Evolutionary conservation across 1,139 yeast species (phyloP).

Genomic region (Suhomyces taliae): DNA sequence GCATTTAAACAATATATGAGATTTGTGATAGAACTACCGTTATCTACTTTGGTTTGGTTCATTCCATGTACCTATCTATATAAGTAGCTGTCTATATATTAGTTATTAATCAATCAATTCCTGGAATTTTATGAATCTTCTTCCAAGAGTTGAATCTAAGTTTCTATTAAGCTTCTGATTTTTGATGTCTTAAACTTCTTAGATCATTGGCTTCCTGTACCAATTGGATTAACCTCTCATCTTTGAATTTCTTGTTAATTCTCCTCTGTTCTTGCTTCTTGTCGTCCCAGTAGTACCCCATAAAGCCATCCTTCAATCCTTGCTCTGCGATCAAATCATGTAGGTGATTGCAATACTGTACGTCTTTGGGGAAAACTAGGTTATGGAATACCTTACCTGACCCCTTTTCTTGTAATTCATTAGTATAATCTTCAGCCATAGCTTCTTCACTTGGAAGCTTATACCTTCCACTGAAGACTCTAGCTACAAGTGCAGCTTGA

Average conservation of each 20-base stretch:
- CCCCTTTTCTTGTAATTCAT: conserved; percentile 25
- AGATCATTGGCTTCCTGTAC: background rate
- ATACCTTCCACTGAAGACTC: conserved; percentile 42
- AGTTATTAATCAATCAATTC: too few relatives aligned
- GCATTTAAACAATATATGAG: too few relatives aligned
- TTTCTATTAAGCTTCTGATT: background rate
- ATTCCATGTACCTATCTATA: too few relatives aligned
- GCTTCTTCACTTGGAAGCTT: conserved; percentile 32
- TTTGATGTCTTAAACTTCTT: background rate
- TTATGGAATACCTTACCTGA: conserved; percentile 28
- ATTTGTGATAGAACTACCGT: too few relatives aligned
- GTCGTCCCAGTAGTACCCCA: conserved; percentile 29
- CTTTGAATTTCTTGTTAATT: conserved; percentile 20
- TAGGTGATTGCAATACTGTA: conserved; percentile 28
- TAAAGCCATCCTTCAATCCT: conserved; percentile 22
- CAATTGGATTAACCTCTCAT: conserved; percentile 14
- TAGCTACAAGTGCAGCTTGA: conserved; percentile 45
- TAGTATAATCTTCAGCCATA: conserved; percentile 26
- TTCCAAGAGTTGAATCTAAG: too few relatives aligned
- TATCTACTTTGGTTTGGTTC: too few relatives aligned
- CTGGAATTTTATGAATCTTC: too few relatives aligned
- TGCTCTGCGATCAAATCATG: conserved; percentile 20
- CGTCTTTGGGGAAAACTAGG: conserved; percentile 31
- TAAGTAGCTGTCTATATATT: too few relatives aligned
- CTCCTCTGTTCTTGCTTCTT: conserved; percentile 18